Evolutionary conservation across 169 alveolate genomes (phyloP), one percentile per base, ranked within the genome.

Genomic region (Babesia ovis): DNA sequence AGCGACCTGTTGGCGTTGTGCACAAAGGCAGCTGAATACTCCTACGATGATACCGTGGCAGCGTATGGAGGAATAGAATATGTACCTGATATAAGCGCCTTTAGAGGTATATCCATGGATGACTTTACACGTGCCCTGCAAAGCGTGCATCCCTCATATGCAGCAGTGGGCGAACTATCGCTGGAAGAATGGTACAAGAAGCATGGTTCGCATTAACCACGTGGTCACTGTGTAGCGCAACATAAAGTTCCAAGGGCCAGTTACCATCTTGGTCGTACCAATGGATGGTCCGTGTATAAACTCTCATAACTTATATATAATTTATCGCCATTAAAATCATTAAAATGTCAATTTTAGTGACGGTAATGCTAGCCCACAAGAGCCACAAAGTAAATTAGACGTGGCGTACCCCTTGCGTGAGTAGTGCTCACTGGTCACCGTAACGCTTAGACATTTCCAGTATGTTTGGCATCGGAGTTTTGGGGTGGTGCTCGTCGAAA

Each of bases 41-140:
- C 94, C 22, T 92, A 90, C 86, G 94, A 92, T 74, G 97, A 90
- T 69, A 90, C 97, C 18, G 72, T 92, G 16, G 92, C 77, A 35
- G 82, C 67, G 39, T 91, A 72, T 56, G 90, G 91, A 14, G 96
- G 95, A 32, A 92, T 92, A 23, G 91, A 91, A 16, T 89, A 91
- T 32, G 77, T 92, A 12, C 95, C 95, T 1, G 85, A 87, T 58
- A 29, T 84, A n/a, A 81, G 77, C n/a, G 90, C 84, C 29, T 89
- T 94, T 53, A 71, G 98, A 50, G 91, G 92, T 22, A 91, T 94
- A 39, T 68, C 77, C 45, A 80, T 83, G 50, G 59, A 69, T 20
- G 98, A 94, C 64, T 92, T 94, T 64, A 73, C 70, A 25, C 73
- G 79, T 25, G 94, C 97, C 35, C 75, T 94, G 46, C 48, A 68